phyloP scores from a whole-genome alignment of 306 rosid genomes.

The Cucurbita pepo region DNA sequence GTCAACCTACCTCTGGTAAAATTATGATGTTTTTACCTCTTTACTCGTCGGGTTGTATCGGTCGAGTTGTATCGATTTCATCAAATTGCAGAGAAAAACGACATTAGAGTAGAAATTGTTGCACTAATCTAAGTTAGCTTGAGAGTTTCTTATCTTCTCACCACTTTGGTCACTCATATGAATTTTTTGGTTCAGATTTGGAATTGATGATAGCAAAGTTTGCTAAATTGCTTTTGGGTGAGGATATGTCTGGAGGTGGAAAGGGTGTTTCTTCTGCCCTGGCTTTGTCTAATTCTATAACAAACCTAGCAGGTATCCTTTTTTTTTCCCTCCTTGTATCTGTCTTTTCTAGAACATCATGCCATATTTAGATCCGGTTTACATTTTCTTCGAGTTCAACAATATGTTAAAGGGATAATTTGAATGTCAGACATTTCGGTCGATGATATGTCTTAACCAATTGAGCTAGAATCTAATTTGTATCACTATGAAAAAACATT shows the following conservation, averaged over 20 bases:
- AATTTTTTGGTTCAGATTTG: conserved; percentile 23
- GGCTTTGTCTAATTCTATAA: conserved; percentile 84
- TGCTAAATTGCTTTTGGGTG: conserved; percentile 81
- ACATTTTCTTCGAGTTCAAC: too few species aligned
- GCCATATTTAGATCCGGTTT: neutral
- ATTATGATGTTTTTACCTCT: neutral
- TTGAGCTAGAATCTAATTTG: neutral
- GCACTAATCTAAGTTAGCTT: too few species aligned
- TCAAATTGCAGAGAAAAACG: neutral
- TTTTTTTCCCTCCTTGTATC: neutral
- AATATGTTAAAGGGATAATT: too few species aligned
- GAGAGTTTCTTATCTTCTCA: neutral
- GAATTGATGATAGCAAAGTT: conserved; percentile 74
- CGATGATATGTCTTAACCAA: neutral
- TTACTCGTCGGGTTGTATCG: neutral
- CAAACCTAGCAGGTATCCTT: conserved; percentile 67
- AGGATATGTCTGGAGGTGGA: conserved; percentile 98
- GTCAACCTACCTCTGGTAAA: conserved; percentile 30
- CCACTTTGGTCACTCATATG: neutral
- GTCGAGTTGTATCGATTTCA: neutral
- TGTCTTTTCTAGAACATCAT: neutral
- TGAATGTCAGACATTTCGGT: neutral
- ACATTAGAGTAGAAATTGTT: too few species aligned
- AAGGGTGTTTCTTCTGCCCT: conserved; percentile 93
- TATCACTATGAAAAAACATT: neutral